Conservation (phyloP, 1,284 basidiomycete species). For the Polyporus tsugae region DNA sequence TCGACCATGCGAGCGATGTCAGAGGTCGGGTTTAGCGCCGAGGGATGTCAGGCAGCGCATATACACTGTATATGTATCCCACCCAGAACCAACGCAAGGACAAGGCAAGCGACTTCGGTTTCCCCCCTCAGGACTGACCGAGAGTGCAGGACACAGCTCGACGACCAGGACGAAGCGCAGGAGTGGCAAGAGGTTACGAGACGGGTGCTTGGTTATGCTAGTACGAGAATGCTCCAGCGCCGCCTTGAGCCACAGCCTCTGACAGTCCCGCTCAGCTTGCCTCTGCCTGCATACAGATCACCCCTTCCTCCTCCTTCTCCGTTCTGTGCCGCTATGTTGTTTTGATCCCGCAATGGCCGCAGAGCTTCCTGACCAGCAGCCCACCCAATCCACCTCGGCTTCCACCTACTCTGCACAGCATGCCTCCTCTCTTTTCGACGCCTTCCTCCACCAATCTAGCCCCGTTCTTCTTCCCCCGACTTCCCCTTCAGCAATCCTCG, state of each 20-base stretch:
- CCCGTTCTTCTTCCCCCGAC: neutral
- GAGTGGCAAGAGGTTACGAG: neutral
- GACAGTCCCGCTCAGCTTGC: neutral
- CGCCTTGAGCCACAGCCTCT: conserved; percentile 1
- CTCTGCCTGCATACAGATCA: too few species aligned
- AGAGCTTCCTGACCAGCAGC: neutral
- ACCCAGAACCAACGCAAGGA: too few species aligned
- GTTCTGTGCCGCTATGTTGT: neutral
- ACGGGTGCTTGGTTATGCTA: neutral
- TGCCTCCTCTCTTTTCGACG: conserved; percentile 2
- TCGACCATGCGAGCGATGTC: neutral
- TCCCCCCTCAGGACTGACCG: neutral
- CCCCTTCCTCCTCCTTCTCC: neutral
- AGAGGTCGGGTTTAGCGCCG: too few species aligned
- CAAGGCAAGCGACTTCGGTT: neutral
- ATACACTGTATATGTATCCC: too few species aligned
- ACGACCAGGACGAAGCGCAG: too few species aligned
- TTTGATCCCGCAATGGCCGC: conserved; percentile 3
- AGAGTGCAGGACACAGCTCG: neutral
- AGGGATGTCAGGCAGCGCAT: too few species aligned
- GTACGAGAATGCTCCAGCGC: neutral
- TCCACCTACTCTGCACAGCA: conserved; percentile 1
- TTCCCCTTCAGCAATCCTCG: neutral
- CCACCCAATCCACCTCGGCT: neutral
- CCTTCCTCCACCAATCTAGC: conserved; percentile 10